A percentile compares a stretch with the other conserved stretches of the same genome.
Evolutionary conservation across 371 early-diverging fungal genomes (phyloP).

Genomic region (Parasitella parasitica): DNA sequence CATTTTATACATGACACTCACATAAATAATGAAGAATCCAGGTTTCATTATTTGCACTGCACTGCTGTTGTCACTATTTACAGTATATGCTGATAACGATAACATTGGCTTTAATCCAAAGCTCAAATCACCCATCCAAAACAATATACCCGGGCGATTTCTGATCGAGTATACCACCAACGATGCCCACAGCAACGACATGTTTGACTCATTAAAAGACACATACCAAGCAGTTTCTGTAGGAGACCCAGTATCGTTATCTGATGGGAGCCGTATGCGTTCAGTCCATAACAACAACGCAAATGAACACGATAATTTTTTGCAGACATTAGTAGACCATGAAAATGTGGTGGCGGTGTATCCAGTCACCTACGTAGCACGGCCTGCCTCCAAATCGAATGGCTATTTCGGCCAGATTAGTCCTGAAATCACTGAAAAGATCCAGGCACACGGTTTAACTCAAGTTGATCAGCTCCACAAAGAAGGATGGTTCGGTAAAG

Average conservation of each 20-base stretch:
- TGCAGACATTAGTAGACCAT: background rate
- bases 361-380: slow-evolving; percentile 4
- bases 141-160: slow-evolving; percentile 6
- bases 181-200: background rate
- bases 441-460: slow-evolving; percentile 51
- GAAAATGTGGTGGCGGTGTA: slow-evolving; percentile 6
- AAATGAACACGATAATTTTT: background rate
- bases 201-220: background rate
- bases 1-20: too few relatives aligned
- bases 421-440: background rate
- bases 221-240: background rate
- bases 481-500: slow-evolving; percentile 56
- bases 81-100: too few relatives aligned
- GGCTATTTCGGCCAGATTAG: slow-evolving; percentile 5
- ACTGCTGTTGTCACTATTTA: too few relatives aligned
- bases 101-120: slow-evolving; percentile 5
- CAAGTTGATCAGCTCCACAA: slow-evolving; percentile 56
- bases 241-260: background rate
- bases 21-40: too few relatives aligned
- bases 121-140: background rate
- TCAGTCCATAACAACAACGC: background rate
- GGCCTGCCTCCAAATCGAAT: slow-evolving; percentile 5
- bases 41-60: too few relatives aligned
- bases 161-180: slow-evolving; percentile 1
- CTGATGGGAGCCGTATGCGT: background rate